phyloP scores from a whole-genome alignment of 164 flowering plant genomes.

The Pachysandra terminalis region DNA sequence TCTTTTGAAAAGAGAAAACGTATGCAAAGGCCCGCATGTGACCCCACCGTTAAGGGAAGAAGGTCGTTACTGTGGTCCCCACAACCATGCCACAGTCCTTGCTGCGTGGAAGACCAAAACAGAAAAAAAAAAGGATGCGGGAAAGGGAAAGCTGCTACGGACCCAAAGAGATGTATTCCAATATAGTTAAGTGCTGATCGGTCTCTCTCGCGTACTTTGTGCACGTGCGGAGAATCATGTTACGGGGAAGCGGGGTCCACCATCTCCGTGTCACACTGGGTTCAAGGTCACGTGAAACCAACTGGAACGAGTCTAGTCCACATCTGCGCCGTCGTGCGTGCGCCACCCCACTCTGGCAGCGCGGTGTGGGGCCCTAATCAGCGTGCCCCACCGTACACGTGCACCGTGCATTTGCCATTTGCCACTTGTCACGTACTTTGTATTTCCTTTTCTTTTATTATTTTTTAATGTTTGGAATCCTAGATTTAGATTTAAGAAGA shows the following conservation, averaged over 20 bases:
- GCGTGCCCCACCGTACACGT: not conserved
- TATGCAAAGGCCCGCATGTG: too few relatives aligned
- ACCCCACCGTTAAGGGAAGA: constrained; percentile 5
- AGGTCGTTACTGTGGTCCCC: constrained; percentile 4
- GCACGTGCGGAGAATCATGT: not conserved
- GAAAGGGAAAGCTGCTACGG: not conserved
- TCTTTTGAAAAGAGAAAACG: too few relatives aligned
- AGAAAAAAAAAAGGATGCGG: not conserved
- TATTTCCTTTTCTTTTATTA: too few relatives aligned
- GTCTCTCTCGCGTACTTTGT: not conserved
- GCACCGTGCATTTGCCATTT: not conserved
- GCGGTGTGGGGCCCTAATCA: not conserved
- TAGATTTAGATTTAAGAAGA: too few relatives aligned
- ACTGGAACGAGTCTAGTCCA: too few relatives aligned
- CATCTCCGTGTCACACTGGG: not conserved
- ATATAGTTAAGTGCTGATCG: constrained; percentile 8
- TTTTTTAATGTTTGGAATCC: too few relatives aligned
- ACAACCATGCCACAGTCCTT: not conserved
- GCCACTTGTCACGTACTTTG: too few relatives aligned
- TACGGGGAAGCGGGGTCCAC: not conserved
- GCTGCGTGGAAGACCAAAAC: not conserved
- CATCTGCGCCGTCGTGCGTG: too few relatives aligned
- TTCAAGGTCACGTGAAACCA: not conserved
- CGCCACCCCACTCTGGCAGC: not conserved
- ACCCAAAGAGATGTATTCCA: not conserved